These are phyloP conservation scores for Mortierella sp. DNA, from an alignment of 371 early-diverging fungal genomes.

Conservation along the genomic window DNA sequence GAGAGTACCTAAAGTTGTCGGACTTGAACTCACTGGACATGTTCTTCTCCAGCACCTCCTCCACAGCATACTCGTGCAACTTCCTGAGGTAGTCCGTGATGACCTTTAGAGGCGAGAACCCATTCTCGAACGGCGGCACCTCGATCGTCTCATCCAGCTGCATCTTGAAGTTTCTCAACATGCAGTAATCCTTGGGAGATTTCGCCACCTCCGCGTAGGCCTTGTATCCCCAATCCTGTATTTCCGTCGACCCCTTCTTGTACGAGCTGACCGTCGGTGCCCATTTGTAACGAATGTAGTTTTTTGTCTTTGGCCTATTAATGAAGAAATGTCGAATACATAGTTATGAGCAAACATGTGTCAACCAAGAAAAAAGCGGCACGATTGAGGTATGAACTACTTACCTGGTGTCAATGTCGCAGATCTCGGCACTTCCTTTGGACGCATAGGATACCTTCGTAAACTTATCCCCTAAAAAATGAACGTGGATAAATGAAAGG, in stretches of 20 bases:
- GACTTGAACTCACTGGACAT: slow-evolving; percentile 59
- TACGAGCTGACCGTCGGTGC: slow-evolving; percentile 64
- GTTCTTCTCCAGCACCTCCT: slow-evolving; percentile 61
- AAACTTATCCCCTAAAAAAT: no score
- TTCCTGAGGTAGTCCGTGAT: slow-evolving; percentile 63
- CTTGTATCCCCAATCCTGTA: slow-evolving; percentile 71
- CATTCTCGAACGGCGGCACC: slow-evolving; percentile 61
- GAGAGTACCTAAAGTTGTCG: slow-evolving; percentile 61
- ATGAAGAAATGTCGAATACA: slow-evolving; percentile 18
- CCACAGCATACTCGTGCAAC: slow-evolving; percentile 61
- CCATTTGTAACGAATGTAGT: slow-evolving; percentile 56
- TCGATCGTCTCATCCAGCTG: slow-evolving; percentile 67
- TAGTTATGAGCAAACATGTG: no score
- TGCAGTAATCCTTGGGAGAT: slow-evolving; percentile 57
- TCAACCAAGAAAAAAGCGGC: no score
- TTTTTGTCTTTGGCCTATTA: not conserved
- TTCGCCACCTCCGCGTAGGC: slow-evolving; percentile 63
- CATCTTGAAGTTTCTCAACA: slow-evolving; percentile 67
- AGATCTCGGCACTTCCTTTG: no score
- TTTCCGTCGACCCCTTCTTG: slow-evolving; percentile 51
- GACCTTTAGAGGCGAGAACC: slow-evolving; percentile 61
- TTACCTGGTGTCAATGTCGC: no score
- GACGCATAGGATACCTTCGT: no score
- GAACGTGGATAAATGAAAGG: no score
- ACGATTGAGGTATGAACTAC: no score